Base-by-base conservation (phyloP, 768 basidiomycete genomes). In the Auriscalpium vulgare region DNA sequence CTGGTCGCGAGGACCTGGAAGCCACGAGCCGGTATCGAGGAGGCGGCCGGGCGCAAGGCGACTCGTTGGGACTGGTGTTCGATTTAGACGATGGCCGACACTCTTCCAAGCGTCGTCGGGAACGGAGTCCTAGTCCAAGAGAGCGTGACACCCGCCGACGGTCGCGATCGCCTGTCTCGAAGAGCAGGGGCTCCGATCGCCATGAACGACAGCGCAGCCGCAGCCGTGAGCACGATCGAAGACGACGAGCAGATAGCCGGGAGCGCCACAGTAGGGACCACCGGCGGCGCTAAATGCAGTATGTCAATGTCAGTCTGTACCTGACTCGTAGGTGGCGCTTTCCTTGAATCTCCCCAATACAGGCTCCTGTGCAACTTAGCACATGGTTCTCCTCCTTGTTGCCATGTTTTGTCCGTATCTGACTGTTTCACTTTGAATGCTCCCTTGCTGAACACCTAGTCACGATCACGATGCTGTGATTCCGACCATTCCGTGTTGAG, bases 11-110 rank as follows among this genome's bases (percentile, higher is more conserved):
- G 21, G 85, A 92, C 63, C 73, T 93, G 13, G 89, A 89, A 64
- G 74, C 75, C 57, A 89, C 89, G 1, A 75, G 81, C 51, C 77
- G 78, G 53, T 93, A 93, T 63, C 70, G 91, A 52, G 75, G 75
- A 35, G 75, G 76, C 36, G 62, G 68, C 21, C 61, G 57, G 14
- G 62, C 62, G 8, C 58, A 67, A 17, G 66, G 70, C 13, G 68
- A 69, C 38, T 74, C 72, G 16, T 91, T 93, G 65, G 83, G 81
- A 19, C 84, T 94, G 87, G 88, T 94, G 21, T 94, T 95, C 68
- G 91, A 95, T 58, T 76, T 85, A n/a, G 74, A 77, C 36, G 69
- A 68, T 13, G 63, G 66, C 19, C 21, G 52, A 14, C 14, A 19
- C 7, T 52, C 58, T 35, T 29, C 50, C 7, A 55, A 43, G 36